Percentiles rank a stretch among this genome's conserved stretches.
Conservation (phyloP, 139 green algal species). For the Dunaliella primolecta region DNA sequence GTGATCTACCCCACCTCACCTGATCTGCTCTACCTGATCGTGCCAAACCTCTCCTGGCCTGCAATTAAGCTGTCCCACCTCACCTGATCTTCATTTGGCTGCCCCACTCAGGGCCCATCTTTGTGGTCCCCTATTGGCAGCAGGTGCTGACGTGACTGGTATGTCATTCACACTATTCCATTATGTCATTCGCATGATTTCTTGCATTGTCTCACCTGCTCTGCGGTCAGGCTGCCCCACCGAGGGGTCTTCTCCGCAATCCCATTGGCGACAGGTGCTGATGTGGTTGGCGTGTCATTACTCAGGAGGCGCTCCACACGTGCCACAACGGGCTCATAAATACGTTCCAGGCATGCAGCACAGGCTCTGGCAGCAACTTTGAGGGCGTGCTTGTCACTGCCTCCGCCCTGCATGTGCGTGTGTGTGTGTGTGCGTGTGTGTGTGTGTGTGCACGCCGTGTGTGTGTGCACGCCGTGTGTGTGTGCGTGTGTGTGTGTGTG, state of each 20-base stretch:
- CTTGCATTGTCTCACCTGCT: background rate
- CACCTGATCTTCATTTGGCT: too few species aligned
- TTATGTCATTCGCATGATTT: too few species aligned
- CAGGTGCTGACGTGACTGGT: too few species aligned
- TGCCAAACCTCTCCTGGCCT: too few species aligned
- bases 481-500: background rate
- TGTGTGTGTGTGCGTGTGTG: background rate
- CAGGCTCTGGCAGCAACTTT: background rate
- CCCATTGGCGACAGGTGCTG: background rate
- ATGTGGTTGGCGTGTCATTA: background rate
- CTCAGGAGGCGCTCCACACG: background rate
- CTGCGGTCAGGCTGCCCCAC: background rate
- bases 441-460: background rate
- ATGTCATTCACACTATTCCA: too few species aligned
- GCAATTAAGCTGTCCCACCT: too few species aligned
- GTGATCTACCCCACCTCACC: too few species aligned
- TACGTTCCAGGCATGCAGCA: background rate
- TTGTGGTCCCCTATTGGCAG: too few species aligned
- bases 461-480: too few species aligned
- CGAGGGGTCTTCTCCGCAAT: background rate
- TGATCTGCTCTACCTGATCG: too few species aligned
- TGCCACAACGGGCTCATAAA: background rate
- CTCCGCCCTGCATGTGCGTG: background rate
- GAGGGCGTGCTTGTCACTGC: background rate
- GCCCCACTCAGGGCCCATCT: too few species aligned